Percentiles rank a stretch among this genome's conserved stretches.
Conservation (phyloP, 2,329 filamentous ascomycete species). For the Trichoderma sp. region DNA sequence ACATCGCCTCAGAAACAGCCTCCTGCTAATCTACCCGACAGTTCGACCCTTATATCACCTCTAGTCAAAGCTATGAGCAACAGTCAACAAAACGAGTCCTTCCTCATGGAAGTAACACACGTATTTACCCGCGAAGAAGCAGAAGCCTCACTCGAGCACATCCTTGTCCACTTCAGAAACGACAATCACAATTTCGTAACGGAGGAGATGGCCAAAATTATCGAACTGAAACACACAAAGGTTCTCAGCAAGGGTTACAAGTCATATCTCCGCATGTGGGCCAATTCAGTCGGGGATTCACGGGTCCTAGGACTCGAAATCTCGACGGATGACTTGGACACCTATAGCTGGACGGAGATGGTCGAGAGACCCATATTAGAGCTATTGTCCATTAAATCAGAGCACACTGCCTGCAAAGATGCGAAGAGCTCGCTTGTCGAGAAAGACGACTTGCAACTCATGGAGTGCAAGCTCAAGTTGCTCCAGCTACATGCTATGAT, state of each 20-base stretch:
- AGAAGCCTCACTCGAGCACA: neutral
- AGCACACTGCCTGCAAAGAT: neutral
- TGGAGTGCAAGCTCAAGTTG: neutral
- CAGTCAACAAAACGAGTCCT: neutral
- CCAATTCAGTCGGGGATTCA: neutral
- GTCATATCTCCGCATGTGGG: neutral
- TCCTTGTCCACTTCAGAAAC: neutral
- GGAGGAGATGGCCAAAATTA: neutral
- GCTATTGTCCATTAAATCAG: neutral
- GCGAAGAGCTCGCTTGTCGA: neutral
- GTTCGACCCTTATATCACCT: neutral
- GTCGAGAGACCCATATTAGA: neutral
- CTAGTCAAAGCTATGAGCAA: neutral
- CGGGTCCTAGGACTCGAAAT: neutral
- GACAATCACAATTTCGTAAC: neutral
- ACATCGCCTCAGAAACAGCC: rapidly evolving
- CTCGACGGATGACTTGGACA: neutral
- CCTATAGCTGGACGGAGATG: neutral
- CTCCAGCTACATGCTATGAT: neutral
- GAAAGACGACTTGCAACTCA: neutral
- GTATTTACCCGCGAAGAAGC: neutral
- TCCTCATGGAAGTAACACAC: neutral
- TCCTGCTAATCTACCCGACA: neutral
- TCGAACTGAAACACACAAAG: neutral
- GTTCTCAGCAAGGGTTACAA: neutral